phyloP scores from a whole-genome alignment of 2,329 filamentous ascomycete genomes.

The Alternaria hordeiaustralica region DNA sequence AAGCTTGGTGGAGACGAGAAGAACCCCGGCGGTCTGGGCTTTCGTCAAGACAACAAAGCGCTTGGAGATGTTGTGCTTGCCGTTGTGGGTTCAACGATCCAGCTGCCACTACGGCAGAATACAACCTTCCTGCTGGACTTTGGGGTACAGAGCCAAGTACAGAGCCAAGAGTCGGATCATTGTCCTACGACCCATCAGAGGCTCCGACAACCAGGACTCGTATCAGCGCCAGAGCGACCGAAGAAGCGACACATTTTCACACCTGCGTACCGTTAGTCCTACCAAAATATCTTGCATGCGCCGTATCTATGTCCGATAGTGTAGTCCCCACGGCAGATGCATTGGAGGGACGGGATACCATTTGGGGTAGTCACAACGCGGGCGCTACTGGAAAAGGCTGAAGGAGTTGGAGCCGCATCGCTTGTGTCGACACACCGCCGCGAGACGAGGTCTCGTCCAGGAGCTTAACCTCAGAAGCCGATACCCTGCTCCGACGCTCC shows the following conservation, averaged over 20 bases:
- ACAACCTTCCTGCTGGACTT: slow-evolving; percentile 78
- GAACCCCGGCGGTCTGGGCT: slow-evolving; percentile 73
- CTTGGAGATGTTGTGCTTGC: slow-evolving; percentile 77
- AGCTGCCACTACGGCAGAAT: slow-evolving; percentile 82
- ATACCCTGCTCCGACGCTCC: neutral
- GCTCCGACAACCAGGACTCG: slow-evolving; percentile 71
- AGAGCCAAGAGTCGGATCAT: slow-evolving; percentile 76
- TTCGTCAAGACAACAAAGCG: slow-evolving; percentile 69
- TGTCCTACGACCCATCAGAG: slow-evolving; percentile 70
- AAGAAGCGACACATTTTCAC: slow-evolving; percentile 67
- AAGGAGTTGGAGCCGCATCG: slow-evolving; percentile 48
- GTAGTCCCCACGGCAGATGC: slow-evolving; percentile 33
- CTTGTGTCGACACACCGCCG: slow-evolving; percentile 15
- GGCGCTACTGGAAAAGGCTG: slow-evolving; percentile 59
- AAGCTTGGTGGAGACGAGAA: slow-evolving; percentile 70
- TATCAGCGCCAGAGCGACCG: slow-evolving; percentile 74
- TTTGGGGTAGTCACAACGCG: slow-evolving; percentile 57
- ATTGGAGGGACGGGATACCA: slow-evolving; percentile 56
- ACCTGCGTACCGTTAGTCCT: slow-evolving; percentile 59
- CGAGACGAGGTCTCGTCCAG: slow-evolving; percentile 22
- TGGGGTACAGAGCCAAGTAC: slow-evolving; percentile 60
- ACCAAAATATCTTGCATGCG: slow-evolving; percentile 61
- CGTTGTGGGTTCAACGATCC: slow-evolving; percentile 85
- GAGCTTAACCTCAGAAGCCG: neutral
- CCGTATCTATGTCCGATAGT: slow-evolving; percentile 63